phyloP scores from a whole-genome alignment of 2,329 filamentous ascomycete genomes.

The Alternaria longipes region DNA sequence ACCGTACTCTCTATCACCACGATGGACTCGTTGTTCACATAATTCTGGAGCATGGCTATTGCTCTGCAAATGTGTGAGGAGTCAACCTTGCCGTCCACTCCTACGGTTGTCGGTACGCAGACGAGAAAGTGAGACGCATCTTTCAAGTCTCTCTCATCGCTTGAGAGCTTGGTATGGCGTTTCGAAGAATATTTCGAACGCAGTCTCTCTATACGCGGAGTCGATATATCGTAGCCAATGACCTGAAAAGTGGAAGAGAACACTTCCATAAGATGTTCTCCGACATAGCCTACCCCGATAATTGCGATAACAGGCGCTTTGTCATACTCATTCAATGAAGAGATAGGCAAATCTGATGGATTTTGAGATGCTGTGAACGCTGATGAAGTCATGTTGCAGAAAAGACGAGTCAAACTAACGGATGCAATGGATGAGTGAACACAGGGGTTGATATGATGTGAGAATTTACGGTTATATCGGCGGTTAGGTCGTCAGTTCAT shows the following conservation, averaged over 20 bases:
- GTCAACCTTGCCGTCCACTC: slow-evolving; percentile 58
- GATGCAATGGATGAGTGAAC: neutral
- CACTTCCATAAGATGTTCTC: slow-evolving; percentile 58
- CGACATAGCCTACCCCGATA: slow-evolving; percentile 64
- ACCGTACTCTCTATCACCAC: slow-evolving; percentile 63
- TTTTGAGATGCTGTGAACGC: neutral
- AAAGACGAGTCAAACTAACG: neutral
- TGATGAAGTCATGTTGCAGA: neutral
- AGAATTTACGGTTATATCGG: neutral
- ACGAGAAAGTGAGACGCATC: slow-evolving; percentile 63
- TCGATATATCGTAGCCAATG: slow-evolving; percentile 49
- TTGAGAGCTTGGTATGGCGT: slow-evolving; percentile 3
- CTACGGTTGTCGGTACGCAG: slow-evolving; percentile 62
- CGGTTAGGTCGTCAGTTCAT: neutral
- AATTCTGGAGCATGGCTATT: slow-evolving; percentile 52
- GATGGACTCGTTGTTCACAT: slow-evolving; percentile 56
- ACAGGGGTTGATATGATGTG: neutral
- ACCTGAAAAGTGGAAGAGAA: slow-evolving; percentile 56
- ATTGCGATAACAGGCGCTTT: slow-evolving; percentile 47
- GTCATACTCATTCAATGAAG: neutral
- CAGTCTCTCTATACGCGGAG: slow-evolving; percentile 6
- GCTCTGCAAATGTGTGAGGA: slow-evolving; percentile 59
- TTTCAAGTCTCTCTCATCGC: neutral
- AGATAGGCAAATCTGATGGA: neutral
- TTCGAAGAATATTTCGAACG: neutral